Base-by-base conservation (phyloP, 257 asterid genomes). In the Primulina tabacum region DNA sequence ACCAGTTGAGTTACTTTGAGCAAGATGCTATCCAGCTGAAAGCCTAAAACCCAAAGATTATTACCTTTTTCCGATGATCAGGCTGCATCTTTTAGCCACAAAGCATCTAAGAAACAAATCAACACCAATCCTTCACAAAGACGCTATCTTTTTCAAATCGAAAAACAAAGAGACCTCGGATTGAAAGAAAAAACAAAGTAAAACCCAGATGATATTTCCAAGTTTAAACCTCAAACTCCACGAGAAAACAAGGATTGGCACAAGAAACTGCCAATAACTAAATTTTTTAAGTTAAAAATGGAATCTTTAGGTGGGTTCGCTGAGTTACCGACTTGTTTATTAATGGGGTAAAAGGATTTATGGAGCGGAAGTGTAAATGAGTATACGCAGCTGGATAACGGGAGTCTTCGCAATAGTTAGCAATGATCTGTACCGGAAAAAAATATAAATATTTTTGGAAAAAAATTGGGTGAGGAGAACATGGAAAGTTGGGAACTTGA, bases 51-150 rank as follows among this genome's bases (percentile, higher is more conserved):
- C 63, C 47, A 50, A 57, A 60, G 64, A 17, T 20, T 3, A 29
- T 20, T 78, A 88, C 96, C 89, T 90, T 88, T 80, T 88, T 90
- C 17, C 96, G 82, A 76, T 88, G 95, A 88, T 86, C 96, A 80
- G 84, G 69, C 75, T 84, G 96, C 96, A 89, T 89, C 66, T 81
- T 81, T 85, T 80, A 77, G 75, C 82, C 75, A 71, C 71, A 65
- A 73, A 79, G 85, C 89, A 89, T 82, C 85, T 79, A 85, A 71
- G 43, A 35, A 74, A 70, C 75, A 64, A 79, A 68, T 61, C 60
- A 30, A 61, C 8, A 59, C 56, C 59, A 70, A 64, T 69, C 40
- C 62, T 63, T 37, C 38, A 55, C 78, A 61, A 74, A 68, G 62
- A 64, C 38, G 68, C 78, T 68, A 77, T 11, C 38, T 24, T 16